Evolutionary conservation across 176 grass and related monocot genomes (phyloP), one percentile per base, ranked within the genome.

Genomic region (Rhynchospora breviuscula): DNA sequence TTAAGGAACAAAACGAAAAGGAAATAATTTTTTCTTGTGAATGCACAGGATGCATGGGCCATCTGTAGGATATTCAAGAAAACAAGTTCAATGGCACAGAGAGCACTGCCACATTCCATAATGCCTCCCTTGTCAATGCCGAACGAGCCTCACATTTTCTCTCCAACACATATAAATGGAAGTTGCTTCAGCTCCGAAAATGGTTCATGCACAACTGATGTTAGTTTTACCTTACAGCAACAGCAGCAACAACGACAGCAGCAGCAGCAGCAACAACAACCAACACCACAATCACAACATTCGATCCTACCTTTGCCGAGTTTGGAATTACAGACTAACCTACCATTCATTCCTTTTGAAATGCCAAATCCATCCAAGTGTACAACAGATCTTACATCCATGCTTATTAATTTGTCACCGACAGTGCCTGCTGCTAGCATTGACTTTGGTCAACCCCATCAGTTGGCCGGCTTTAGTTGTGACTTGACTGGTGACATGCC

Each of bases 51-150:
- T 79, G 92, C 89, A 69, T 93, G 93, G 97, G 93, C 93, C 21
- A 99, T 99, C 35, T 99, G 97, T 62, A 93, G 93, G 73, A 99
- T 99, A 87, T 94, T 99, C 84, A 96, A 99, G 90, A 99, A 96
- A 79, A 99, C 83, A 15, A 99, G 87, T 78, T 93, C 91, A 52
- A 89, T 88, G 77, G 85, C 87, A 3, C 97, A 99, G 25, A 93
- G 93, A 85, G 85, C 85, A 7, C 85, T 99, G 29, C 91, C 97
- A 56, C 93, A 99, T 52, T 92, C 97, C 8, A 91, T 91, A 89
- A 85, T 96, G 5, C 89, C 89, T 67, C 85, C 86, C 0, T 67
- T 88, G 68, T 85, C 89, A 57, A 68, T 84, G 79, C 78, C 64
- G 75, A 93, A 89, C 14, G 85, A 86, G 53, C 52, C 73, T 54